Evolutionary conservation across 1,284 basidiomycete genomes (phyloP).

Genomic region (Tilletiopsis washingtonensis): DNA sequence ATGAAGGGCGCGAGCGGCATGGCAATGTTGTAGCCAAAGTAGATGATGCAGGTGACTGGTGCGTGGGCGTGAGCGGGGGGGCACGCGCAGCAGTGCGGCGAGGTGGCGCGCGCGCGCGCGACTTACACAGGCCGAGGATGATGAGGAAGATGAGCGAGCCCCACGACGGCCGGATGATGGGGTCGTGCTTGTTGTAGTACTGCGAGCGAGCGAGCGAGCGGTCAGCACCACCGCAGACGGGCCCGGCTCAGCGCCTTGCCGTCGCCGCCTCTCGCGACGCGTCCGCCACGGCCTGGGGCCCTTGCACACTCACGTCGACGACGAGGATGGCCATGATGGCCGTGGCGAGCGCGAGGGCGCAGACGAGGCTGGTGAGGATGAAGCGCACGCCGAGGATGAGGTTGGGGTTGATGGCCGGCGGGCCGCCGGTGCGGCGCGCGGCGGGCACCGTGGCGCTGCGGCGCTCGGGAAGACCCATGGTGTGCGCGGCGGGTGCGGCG

Average conservation of each 20-base stretch:
- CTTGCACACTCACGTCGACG: too few relatives aligned
- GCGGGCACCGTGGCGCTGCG: slow-evolving; percentile 31
- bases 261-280: too few relatives aligned
- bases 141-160: slow-evolving; percentile 48
- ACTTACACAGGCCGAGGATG: slow-evolving; percentile 48
- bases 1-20: slow-evolving; percentile 44
- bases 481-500: too few relatives aligned
- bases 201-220: slow-evolving; percentile 8
- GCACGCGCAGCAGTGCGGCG: slow-evolving; percentile 47
- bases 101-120: slow-evolving; percentile 43
- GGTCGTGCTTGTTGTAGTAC: slow-evolving; percentile 47
- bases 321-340: slow-evolving; percentile 41
- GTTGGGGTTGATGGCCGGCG: slow-evolving; percentile 36
- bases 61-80: slow-evolving; percentile 48
- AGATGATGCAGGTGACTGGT: slow-evolving; percentile 44
- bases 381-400: slow-evolving; percentile 37
- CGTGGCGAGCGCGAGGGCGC: slow-evolving; percentile 33
- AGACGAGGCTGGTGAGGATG: slow-evolving; percentile 39
- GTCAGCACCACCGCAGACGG: too few relatives aligned
- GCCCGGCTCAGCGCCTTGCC: too few relatives aligned
- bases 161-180: slow-evolving; percentile 48
- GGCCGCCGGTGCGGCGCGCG: slow-evolving; percentile 12
- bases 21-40: slow-evolving; percentile 47
- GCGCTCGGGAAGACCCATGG: slow-evolving; percentile 39
- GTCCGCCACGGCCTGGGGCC: too few relatives aligned